Evolutionary conservation across 768 basidiomycete species (phyloP).

Genomic region (Amanita subjunquillea): DNA sequence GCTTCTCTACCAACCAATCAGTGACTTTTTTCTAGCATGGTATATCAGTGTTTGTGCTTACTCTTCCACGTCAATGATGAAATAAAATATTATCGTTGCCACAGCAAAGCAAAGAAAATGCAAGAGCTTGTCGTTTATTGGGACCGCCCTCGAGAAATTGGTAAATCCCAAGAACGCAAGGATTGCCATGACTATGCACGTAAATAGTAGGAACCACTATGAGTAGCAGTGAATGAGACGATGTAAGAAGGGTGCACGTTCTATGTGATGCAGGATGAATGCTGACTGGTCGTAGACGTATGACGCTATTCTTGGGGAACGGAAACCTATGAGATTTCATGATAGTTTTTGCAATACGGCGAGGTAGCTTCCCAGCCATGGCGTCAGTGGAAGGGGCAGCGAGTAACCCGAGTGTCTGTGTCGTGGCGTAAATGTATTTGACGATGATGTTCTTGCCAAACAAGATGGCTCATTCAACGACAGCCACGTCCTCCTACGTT

Average conservation of each 20-base stretch:
- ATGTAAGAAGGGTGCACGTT: neutral
- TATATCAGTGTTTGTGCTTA: conserved; percentile 23
- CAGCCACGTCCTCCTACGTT: conserved; percentile 44
- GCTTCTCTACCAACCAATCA: conserved; percentile 40
- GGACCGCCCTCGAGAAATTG: conserved; percentile 50
- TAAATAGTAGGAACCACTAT: conserved; percentile 79
- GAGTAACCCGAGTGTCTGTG: conserved; percentile 23
- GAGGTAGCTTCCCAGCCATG: conserved; percentile 24
- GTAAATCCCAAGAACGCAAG: conserved; percentile 76
- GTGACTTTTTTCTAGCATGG: neutral
- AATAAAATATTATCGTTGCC: conserved; percentile 77
- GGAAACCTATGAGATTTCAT: conserved; percentile 64
- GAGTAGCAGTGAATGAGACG: neutral
- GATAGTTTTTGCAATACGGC: conserved; percentile 40
- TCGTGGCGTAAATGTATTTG: neutral
- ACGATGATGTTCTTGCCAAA: neutral
- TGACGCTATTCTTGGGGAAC: conserved; percentile 48
- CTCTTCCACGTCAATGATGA: conserved; percentile 85
- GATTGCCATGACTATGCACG: conserved; percentile 52
- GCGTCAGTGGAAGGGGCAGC: conserved; percentile 6
- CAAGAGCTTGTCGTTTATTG: conserved; percentile 70
- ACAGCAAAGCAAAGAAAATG: conserved; percentile 71
- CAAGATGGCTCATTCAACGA: conserved; percentile 41
- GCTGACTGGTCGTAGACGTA: conserved; percentile 62
- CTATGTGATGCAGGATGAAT: neutral